Percentiles rank a stretch among this genome's conserved stretches.
phyloP scores from a whole-genome alignment of 345 rosid genomes.

The Eucalyptus pauciflora region DNA sequence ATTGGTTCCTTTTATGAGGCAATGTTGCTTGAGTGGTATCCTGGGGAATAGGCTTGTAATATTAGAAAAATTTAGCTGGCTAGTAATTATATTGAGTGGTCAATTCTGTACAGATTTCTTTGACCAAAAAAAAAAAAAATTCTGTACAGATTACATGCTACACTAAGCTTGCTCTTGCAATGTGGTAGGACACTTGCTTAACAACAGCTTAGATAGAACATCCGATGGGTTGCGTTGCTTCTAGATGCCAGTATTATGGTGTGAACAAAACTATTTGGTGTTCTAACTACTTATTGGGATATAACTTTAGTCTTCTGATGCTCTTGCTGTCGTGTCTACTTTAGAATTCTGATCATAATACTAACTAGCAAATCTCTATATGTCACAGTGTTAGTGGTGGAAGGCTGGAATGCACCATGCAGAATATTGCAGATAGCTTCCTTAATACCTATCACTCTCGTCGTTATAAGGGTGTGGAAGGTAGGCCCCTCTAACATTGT shows the following conservation, averaged over 20 bases:
- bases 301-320: neutral
- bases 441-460: conserved; percentile 51
- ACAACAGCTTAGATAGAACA: neutral
- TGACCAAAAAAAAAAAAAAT: neutral
- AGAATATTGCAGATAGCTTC: conserved; percentile 88
- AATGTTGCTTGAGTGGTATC: neutral
- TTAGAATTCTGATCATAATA: neutral
- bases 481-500: conserved; percentile 6
- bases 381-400: conserved; percentile 67
- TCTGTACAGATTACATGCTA: neutral
- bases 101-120: neutral
- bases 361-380: neutral
- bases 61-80: neutral
- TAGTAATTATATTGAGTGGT: neutral
- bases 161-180: neutral
- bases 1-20: neutral
- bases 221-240: neutral
- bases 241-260: neutral
- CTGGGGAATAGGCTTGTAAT: neutral
- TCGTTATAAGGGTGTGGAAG: conserved; percentile 55
- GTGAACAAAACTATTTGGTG: neutral
- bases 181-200: neutral
- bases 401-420: conserved; percentile 96
- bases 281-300: neutral
- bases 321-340: neutral